Conservation (phyloP, 2,329 filamentous ascomycete genomes). For the Colletotrichum sp. region DNA sequence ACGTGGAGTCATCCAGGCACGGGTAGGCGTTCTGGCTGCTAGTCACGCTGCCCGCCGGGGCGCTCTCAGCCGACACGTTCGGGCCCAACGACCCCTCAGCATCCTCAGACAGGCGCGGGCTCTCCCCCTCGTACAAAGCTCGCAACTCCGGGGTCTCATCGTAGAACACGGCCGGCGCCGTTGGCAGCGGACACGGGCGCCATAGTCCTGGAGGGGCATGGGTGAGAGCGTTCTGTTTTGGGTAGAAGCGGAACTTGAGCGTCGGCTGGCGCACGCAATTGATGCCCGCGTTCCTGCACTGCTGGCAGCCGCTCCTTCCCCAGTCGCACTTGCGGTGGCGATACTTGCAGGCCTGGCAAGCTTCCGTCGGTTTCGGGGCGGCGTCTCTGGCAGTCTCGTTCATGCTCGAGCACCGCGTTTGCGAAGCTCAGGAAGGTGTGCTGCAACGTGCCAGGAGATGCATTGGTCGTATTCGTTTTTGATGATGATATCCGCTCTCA, state of each 20-base stretch:
- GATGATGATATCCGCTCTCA: fast-evolving
- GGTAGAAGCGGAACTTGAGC: neutral
- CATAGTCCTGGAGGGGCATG: neutral
- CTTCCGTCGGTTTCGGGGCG: neutral
- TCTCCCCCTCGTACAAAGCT: neutral
- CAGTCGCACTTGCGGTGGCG: neutral
- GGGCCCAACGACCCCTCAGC: neutral
- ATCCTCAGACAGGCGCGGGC: neutral
- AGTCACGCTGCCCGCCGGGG: neutral
- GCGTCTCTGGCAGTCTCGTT: neutral
- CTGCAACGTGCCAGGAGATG: neutral
- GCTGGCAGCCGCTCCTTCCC: neutral
- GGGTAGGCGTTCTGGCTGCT: neutral
- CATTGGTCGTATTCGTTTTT: fast-evolving
- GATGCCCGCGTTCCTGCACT: neutral
- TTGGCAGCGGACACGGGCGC: neutral
- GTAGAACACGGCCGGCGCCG: neutral
- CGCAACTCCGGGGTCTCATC: neutral
- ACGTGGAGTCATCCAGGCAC: neutral
- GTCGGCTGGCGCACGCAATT: neutral
- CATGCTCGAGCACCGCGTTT: neutral
- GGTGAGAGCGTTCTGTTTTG: neutral
- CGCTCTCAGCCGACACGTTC: neutral
- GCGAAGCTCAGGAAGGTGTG: neutral
- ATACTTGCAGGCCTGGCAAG: neutral